Base-by-base conservation (phyloP, 73 alveolate genomes). In the Paramecium sexaurelia region DNA sequence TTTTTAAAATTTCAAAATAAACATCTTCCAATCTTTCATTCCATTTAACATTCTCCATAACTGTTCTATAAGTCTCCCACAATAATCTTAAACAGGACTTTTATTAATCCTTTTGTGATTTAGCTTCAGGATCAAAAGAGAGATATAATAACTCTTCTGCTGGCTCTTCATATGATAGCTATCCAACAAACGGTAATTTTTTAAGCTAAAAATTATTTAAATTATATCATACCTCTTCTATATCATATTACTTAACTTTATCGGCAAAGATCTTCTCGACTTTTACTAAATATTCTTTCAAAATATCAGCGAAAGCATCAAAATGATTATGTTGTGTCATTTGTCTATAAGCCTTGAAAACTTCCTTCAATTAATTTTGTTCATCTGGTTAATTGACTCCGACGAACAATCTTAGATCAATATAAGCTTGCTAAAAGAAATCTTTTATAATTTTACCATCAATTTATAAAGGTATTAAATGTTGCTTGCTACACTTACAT, bases 41-140 rank as follows among this genome's bases (percentile, higher is more conserved):
- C 90, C 90, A 78, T 26, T 78, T 78, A n/a, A 78, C 90, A 78
- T 78, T 78, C 29, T 78, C 90, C 90, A 78, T 78, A 0, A 78
- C 55, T 10, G 90, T 78, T 41, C 90, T 37, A 41, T 78, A 78
- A 3, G 90, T 45, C 22, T 78, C 90, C 90, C 90, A 78, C 6
- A 78, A 24, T 11, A 78, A 6, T 78, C 90, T 78, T 24, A 78
- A 33, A 43, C 90, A 78, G 0, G 75, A 20, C 9, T 78, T 78
- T 20, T 39, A 40, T 7, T 41, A 45, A 78, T 78, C 90, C n/a
- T 78, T 78, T 20, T 39, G 20, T 41, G 32, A 40, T 13, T 78
- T 78, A 7, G 90, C 90, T 78, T 78, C 68, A 17, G 90, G 90
- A 43, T 78, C 90, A 43, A 78, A 78, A 20, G 75, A 78, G 1